Conservation (phyloP, 495 filamentous ascomycete species). For the Podospora fimiseda region DNA sequence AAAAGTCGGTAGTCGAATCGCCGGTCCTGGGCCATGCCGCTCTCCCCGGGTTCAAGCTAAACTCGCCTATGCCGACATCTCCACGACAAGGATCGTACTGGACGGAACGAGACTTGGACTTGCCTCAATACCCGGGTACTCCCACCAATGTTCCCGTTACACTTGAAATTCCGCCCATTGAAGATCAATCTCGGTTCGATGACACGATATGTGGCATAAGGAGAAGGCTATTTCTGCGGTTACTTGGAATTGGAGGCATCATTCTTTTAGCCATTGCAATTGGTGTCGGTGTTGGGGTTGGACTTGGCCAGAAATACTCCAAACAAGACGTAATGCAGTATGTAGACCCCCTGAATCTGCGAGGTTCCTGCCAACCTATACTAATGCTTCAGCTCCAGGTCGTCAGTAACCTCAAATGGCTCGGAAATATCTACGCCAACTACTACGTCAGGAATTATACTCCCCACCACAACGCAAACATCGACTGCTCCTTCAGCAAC, state of each 20-base stretch:
- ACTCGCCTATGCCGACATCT: not conserved
- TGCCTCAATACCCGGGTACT: constrained; percentile 12
- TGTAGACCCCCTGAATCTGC: not conserved
- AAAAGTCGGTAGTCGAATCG: constrained; percentile 5
- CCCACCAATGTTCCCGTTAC: not conserved
- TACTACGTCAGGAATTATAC: not conserved
- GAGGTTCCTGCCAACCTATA: not conserved
- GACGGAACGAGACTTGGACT: not conserved
- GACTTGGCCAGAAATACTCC: constrained; percentile 2
- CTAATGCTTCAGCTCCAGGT: no score
- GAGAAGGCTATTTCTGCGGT: constrained; percentile 7
- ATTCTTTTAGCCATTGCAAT: constrained; percentile 15
- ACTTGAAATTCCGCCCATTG: constrained; percentile 8
- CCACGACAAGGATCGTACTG: not conserved
- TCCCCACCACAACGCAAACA: not conserved
- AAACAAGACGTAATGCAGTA: not conserved
- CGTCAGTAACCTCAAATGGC: not conserved
- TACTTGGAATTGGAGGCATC: constrained; percentile 9
- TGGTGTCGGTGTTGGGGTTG: constrained; percentile 19
- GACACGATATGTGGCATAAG: constrained; percentile 13
- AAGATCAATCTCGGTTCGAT: not conserved
- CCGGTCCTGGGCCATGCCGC: not conserved
- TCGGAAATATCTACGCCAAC: not conserved
- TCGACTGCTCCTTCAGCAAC: not conserved
- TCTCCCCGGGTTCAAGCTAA: not conserved